Conservation (phyloP, 2,329 filamentous ascomycete genomes). For the Aureobasidium sp. region DNA sequence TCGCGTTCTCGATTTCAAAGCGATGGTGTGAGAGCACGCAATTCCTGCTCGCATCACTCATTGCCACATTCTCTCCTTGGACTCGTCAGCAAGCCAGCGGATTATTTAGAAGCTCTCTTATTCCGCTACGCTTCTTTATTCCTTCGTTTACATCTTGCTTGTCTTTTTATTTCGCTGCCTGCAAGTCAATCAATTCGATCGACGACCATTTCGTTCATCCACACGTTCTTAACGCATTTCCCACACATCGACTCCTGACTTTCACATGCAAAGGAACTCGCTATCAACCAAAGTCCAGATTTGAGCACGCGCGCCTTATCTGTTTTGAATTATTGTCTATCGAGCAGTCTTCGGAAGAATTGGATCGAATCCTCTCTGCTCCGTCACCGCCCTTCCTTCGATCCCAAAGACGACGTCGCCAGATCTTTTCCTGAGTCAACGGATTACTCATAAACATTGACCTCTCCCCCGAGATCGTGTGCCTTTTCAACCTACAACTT, state of each 20-base stretch:
- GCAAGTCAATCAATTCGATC: slow-evolving; percentile 2
- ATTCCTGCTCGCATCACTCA: not conserved
- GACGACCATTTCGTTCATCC: not conserved
- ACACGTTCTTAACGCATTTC: not conserved
- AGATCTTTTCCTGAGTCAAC: not conserved
- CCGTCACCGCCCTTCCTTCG: not conserved
- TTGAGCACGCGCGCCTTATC: slow-evolving; percentile 8
- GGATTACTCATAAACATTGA: not conserved
- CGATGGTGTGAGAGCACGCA: slow-evolving; percentile 14
- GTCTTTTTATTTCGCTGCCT: slow-evolving; percentile 7
- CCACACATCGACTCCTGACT: not conserved
- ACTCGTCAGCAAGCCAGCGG: not conserved
- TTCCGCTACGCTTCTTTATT: not conserved
- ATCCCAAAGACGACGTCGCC: not conserved
- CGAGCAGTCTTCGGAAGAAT: not conserved
- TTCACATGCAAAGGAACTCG: slow-evolving; percentile 8
- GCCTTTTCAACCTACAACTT: not conserved
- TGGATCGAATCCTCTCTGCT: not conserved
- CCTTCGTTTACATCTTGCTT: not conserved
- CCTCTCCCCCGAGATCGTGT: not conserved
- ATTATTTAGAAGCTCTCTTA: slow-evolving; percentile 2
- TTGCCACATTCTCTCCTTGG: not conserved
- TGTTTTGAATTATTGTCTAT: slow-evolving; percentile 5
- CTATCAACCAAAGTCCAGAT: not conserved
- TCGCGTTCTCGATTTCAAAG: slow-evolving; percentile 8